Base-by-base conservation (phyloP, 2,329 filamentous ascomycete species). In the Leptographium galeiforme region DNA sequence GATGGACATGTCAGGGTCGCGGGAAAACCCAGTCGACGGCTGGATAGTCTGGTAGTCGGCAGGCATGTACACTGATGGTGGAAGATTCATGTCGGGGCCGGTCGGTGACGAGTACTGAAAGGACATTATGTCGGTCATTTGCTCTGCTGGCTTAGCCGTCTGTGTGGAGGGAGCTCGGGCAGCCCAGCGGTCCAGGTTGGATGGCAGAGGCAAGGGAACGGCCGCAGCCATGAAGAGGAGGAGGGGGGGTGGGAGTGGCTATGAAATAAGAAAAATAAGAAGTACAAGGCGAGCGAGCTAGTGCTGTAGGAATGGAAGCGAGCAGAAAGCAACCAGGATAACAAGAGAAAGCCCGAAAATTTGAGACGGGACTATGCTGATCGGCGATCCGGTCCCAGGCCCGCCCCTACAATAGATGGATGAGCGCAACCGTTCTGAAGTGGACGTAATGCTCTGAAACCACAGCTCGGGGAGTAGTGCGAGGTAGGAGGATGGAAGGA, bases 21-120 rank as follows among this genome's bases (percentile, higher is more conserved):
- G 64, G 49, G 45, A 44, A 18, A 50, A 54, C 55, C 57, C 51
- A 57, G 61, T 57, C 56, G 63, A 62, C 57, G 64, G 63, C 57
- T 58, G 61, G 58, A 66, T 65, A 56, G 57, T 63, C 53, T 64
- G 60, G 40, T 67, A 68, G 55, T 57, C 59, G 34, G 51, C 47
- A 11, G 64, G 58, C 56, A 63, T 58, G 59, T 69, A 75, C 54
- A 64, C 63, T 51, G 67, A 60, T 50, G 68, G 66, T 49, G 69
- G 63, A 57, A 72, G 63, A 53, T 70, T 68, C 66, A 72, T 68
- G 51, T 71, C 70, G 58, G 65, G 60, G 61, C 66, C 66, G 62
- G 66, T 67, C 58, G 71, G 66, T 55, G 69, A 67, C 57, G 69
- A 65, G 61, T 76, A 77, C 57, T 74, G 72, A 61, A 75, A 73